A percentile compares a stretch with the other conserved stretches of the same genome.
Evolutionary conservation across 495 filamentous ascomycete genomes (phyloP).

Genomic region (Trichoderma gamsii): DNA sequence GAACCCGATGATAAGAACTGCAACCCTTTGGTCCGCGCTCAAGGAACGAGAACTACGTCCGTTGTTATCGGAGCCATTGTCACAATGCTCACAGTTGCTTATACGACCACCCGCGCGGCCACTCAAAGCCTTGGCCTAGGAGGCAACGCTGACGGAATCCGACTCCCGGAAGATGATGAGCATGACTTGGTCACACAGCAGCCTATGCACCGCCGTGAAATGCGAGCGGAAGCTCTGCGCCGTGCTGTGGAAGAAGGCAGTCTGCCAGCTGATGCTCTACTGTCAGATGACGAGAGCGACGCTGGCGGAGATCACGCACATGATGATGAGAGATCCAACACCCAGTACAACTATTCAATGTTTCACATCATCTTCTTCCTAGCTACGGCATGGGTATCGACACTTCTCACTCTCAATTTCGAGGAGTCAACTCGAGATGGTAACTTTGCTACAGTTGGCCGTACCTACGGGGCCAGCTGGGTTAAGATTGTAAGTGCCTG

Average conservation of each 20-base stretch:
- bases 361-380: slow-evolving; percentile 99
- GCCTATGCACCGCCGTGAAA: slow-evolving; percentile 72
- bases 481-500: slow-evolving; percentile 97
- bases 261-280: slow-evolving; percentile 82
- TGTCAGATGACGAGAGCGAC: slow-evolving; percentile 68
- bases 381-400: slow-evolving; percentile 92
- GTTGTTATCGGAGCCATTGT: slow-evolving; percentile 88
- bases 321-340: slow-evolving; percentile 82
- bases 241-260: slow-evolving; percentile 86
- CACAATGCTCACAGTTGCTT: slow-evolving; percentile 94
- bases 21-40: slow-evolving; percentile 86
- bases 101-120: slow-evolving; percentile 93
- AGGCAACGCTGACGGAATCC: slow-evolving; percentile 53
- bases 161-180: slow-evolving; percentile 60
- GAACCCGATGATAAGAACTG: slow-evolving; percentile 84
- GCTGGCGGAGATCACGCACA: slow-evolving; percentile 53
- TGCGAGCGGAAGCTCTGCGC: slow-evolving; percentile 86
- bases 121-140: slow-evolving; percentile 86
- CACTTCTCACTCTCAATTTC: slow-evolving; percentile 79
- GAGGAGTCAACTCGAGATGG: slow-evolving; percentile 51
- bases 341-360: slow-evolving; percentile 92
- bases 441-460: slow-evolving; percentile 83
- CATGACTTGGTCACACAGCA: slow-evolving; percentile 89
- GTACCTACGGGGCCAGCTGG: slow-evolving; percentile 98
- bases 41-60: slow-evolving; percentile 82